Percentiles rank a stretch among this genome's conserved stretches.
phyloP scores from a whole-genome alignment of 805 yeast species.

The Candida fluviatilis region DNA sequence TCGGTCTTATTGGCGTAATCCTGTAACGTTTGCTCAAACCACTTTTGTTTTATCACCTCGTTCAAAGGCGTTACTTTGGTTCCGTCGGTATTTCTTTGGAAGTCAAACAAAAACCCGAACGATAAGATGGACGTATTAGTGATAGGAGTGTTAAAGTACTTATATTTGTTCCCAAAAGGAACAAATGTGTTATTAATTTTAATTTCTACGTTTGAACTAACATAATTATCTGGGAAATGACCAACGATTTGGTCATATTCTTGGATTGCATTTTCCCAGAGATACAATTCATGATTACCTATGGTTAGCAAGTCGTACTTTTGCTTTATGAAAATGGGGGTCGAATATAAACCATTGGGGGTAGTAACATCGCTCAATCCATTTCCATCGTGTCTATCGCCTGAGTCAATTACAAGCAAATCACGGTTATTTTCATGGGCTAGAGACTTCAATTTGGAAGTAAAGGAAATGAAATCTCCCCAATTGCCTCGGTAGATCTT shows the following conservation, averaged over 20 bases:
- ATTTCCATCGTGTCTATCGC: conserved; percentile 94
- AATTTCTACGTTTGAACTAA: conserved; percentile 70
- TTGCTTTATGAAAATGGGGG: conserved; percentile 56
- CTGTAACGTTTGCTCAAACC: conserved; percentile 55
- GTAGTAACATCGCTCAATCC: conserved; percentile 77
- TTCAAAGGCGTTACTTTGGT: conserved; percentile 62
- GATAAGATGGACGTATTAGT: conserved; percentile 53
- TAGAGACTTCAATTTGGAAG: conserved; percentile 41
- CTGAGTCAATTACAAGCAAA: conserved; percentile 75
- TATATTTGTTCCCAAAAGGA: conserved; percentile 64
- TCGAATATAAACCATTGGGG: conserved; percentile 66
- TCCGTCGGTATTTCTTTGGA: conserved; percentile 53
- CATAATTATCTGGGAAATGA: conserved; percentile 58
- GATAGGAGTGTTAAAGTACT: conserved; percentile 61
- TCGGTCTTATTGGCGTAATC: conserved; percentile 47
- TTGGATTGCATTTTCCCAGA: conserved; percentile 54
- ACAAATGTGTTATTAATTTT: conserved; percentile 41
- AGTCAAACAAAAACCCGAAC: conserved; percentile 78
- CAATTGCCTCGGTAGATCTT: conserved; percentile 76
- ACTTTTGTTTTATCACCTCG: conserved; percentile 49
- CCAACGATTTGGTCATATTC: conserved; percentile 63
- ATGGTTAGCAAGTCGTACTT: conserved; percentile 77
- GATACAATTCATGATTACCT: conserved; percentile 90
- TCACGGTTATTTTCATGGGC: conserved; percentile 54
- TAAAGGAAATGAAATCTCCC: conserved; percentile 85